Evolutionary conservation across 2,329 filamentous ascomycete genomes (phyloP), one percentile per base, ranked within the genome.

Genomic region (Sporothrix schenckii): DNA sequence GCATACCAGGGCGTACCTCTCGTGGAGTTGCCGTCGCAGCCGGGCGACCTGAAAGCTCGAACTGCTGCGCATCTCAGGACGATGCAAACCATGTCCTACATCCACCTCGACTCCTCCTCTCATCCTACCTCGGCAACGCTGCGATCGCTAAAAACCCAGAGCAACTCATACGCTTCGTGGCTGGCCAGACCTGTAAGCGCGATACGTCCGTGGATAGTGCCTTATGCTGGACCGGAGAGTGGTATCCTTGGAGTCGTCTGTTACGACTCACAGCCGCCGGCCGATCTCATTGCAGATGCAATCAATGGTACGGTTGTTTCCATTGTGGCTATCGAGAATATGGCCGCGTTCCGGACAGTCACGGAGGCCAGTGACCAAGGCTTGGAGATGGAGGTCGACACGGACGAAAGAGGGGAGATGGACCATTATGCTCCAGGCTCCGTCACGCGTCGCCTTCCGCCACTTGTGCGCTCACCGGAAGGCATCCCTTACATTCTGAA

Each of bases 81-180:
- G 6, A 93, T 94, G 90, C 91, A 93, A 74, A 87, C 85, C n/a
- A 89, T 93, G 84, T 89, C 91, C 0, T 94, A 94, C 75, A 92
- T 94, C 75, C 92, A 94, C 76, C 74, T 82, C 11, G 76, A 79
- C 6, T 2, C 50, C 6, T 19, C 52, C 9, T 53, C 27, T 24
- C 13, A 2, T 24, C 19, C 34, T 7, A 11, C 41, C 49, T 27
- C 10, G 11, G 44, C 41, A 11, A 3, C 50, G 24, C 11, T 30
- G 21, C 16, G 30, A 16, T 16, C 30, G 19, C 53, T 41, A 56
- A 68, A 68, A 2, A 1, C 34, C 1, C 34, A 41, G 10, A 65
- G 2, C 50, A 21, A 11, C 9, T 3, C 58, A 49, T 34, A 60
- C 44, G 73, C 74, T n/a, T 53, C 66, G 54, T 92, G 88, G 86